Evolutionary conservation across 345 rosid genomes (phyloP), one percentile per base, ranked within the genome.

Genomic region (Citrus medica): DNA sequence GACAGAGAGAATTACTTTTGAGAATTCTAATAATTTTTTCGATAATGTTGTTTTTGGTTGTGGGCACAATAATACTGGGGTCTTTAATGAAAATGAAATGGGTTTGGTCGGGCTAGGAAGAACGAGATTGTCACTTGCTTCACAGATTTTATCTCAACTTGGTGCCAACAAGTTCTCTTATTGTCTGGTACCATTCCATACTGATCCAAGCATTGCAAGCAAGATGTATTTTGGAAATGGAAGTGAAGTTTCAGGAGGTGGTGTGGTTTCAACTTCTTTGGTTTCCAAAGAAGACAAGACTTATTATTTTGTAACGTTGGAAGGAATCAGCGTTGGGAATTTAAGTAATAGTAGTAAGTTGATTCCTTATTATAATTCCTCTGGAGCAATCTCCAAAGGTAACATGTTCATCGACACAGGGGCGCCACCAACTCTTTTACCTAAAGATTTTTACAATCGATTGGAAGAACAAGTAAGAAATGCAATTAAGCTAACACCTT

Each of bases 31-130:
- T 13, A 28, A 51, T 17, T 55, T 37, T 19, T 6, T 84, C 30
- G 53, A 74, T 0, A 19, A 51, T 0, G 6, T 74, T 1, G 32
- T 82, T 6, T 66, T 82, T 9, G 87, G 89, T 6, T 84, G 85
- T 21, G 85, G 89, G 5, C 77, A 73, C 46, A 12, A 80, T 2
- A 84, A 86, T 19, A 72, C 69, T 0, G 89, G 85, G 0, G 72
- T 0, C 16, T 82, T 80, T n/a, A 24, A 56, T 2, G 42, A 51
- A 4, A 22, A 38, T 0, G 63, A 67, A 27, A 69, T 67, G 69
- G 89, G 87, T 9, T 64, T 82, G 5, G 53, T 86, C 17, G 89
- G 87, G 6, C 78, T 84, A 14, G 82, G 84, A 19, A 84, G 81
- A 7, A 58, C 71, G 5, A 25, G 46, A 0, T 28, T 75, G 7